These are phyloP conservation scores for Parietaria judaica DNA, from an alignment of 306 rosid genomes.

Conservation along the genomic window DNA sequence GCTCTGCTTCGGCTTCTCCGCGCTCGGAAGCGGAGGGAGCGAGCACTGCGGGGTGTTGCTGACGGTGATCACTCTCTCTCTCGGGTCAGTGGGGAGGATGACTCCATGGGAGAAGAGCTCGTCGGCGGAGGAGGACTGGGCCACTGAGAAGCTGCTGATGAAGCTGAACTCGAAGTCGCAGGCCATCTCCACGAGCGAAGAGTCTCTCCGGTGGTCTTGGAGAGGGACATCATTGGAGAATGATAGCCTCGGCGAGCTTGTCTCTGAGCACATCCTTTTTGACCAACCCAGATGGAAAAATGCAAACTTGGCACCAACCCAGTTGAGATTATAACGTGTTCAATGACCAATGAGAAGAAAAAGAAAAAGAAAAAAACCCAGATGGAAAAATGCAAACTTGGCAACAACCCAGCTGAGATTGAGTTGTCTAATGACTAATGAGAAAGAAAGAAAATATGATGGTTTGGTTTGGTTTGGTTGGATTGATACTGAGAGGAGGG, in stretches of 20 bases:
- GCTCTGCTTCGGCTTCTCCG: slow-evolving; percentile 18
- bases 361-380: neutral
- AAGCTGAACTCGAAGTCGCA: slow-evolving; percentile 67
- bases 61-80: neutral
- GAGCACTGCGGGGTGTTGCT: slow-evolving; percentile 23
- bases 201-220: slow-evolving; percentile 29
- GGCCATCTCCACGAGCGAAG: slow-evolving; percentile 41
- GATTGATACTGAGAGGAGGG: slow-evolving; percentile 6
- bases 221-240: slow-evolving; percentile 46
- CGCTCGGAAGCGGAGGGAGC: slow-evolving; percentile 34
- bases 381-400: neutral
- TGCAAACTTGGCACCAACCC: neutral
- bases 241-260: slow-evolving; percentile 62
- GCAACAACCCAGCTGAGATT: too few species aligned
- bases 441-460: neutral
- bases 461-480: slow-evolving; percentile 12
- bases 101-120: slow-evolving; percentile 81
- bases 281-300: neutral
- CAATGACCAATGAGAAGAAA: neutral
- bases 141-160: slow-evolving; percentile 21
- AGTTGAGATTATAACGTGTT: too few species aligned
- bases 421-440: too few species aligned
- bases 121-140: slow-evolving; percentile 65
- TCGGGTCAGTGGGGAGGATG: slow-evolving; percentile 54
- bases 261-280: slow-evolving; percentile 53